Conservation (phyloP, 2,329 filamentous ascomycete species). For the Didymella lethalis region DNA sequence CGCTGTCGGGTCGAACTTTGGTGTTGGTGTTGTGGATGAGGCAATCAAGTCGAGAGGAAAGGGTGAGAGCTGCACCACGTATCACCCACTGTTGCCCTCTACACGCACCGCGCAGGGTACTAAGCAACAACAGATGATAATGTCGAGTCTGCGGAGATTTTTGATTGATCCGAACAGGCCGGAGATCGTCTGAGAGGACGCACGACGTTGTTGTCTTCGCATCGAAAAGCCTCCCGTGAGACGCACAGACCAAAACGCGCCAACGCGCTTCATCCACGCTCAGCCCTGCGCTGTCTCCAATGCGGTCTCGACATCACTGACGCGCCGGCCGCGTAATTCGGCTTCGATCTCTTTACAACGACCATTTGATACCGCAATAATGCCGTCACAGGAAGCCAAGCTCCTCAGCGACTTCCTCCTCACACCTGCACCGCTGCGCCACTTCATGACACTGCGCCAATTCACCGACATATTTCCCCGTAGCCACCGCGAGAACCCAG, state of each 20-base stretch:
- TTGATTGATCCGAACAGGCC: conserved; percentile 14
- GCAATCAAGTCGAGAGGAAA: conserved; percentile 25
- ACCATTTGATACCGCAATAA: conserved; percentile 45
- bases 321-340: conserved; percentile 3
- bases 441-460: conserved; percentile 74
- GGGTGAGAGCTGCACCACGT: conserved; percentile 28
- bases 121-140: conserved; percentile 10
- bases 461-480: conserved; percentile 81
- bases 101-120: conserved; percentile 7
- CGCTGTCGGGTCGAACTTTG: conserved; percentile 18
- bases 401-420: conserved; percentile 83
- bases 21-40: conserved; percentile 21
- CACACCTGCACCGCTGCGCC: conserved; percentile 75
- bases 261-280: conserved; percentile 33
- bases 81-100: conserved; percentile 25
- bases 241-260: conserved; percentile 31
- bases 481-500: conserved; percentile 68
- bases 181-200: conserved; percentile 8
- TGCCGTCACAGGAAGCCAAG: conserved; percentile 76
- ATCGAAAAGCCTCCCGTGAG: conserved; percentile 18
- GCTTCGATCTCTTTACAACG: neutral
- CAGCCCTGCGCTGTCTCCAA: conserved; percentile 16
- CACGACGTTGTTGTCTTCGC: conserved; percentile 5
- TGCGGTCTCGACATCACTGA: conserved; percentile 29
- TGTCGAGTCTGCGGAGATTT: neutral